Evolutionary conservation across 805 yeast species (phyloP), one percentile per base, ranked within the genome.

Genomic region (Zygoascus bituminiphila): DNA sequence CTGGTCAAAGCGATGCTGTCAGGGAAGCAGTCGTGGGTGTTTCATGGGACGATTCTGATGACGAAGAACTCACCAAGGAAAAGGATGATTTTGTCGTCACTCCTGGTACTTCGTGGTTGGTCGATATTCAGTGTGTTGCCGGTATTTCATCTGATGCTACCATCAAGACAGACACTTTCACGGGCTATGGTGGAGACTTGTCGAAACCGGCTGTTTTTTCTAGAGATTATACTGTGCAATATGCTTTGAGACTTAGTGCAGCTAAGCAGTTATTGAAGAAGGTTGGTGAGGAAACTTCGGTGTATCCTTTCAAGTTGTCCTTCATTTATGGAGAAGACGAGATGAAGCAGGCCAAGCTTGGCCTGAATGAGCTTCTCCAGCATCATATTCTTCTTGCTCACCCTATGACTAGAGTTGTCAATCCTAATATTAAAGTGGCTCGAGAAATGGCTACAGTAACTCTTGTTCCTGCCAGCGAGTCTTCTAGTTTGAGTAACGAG

Each of bases 11-110:
- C 51, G 10, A 5, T 10, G 93, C 88, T 48, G 93, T 88, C 54
- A 91, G 89, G 35, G 98, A 91, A 70, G 96, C 87, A 56, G 86
- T 84, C 69, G 89, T 91, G 67, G 96, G 96, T 62, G 94, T 89
- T 4, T 61, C 54, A 15, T 70, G 74, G 75, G 59, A 60, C 20
- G 56, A 52, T 42, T 48, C 42, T 7, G 55, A 45, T 26, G 33
- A 44, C 7, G 47, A 60, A 47, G 25, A 42, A 48, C 55, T 52
- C 29, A 55, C 49, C 25, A 46, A 37, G 33, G 49, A 35, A 39
- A 61, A 64, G 9, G 85, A 86, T 61, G 87, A 87, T 41, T 85
- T 88, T 57, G 68, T 69, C 39, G 86, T 87, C 38, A 61, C 66
- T 39, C 74, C 88, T 4, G 97, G 96, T 49, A 96, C 91, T 70